Percentiles rank a stretch among this genome's conserved stretches.
phyloP scores from a whole-genome alignment of 257 asterid species.

The Nemophila menziesii region DNA sequence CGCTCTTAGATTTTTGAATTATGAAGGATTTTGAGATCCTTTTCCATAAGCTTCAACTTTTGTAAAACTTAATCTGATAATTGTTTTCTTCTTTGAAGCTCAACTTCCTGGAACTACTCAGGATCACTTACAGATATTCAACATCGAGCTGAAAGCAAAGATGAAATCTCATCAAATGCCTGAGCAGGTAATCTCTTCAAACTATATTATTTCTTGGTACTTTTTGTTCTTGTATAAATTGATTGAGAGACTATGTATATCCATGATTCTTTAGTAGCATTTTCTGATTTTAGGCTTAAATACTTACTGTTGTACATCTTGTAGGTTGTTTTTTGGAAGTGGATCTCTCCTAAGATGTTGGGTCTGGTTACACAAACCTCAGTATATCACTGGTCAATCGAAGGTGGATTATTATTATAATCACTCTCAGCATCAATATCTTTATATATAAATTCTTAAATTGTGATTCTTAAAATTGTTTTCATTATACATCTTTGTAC shows the following conservation, averaged over 20 bases:
- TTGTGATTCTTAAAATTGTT: neutral
- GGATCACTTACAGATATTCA: constrained; percentile 95
- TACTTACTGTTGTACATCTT: constrained; percentile 1
- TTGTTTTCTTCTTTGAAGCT: constrained; percentile 42
- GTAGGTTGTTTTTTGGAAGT: constrained; percentile 97
- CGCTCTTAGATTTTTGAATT: neutral
- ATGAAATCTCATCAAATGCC: constrained; percentile 96
- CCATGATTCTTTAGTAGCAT: too few relatives aligned
- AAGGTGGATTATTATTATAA: constrained; percentile 32
- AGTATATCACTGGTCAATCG: constrained; percentile 91
- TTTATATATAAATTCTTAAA: neutral
- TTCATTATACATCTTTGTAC: constrained; percentile 13
- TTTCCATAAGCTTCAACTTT: neutral
- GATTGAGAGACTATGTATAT: neutral
- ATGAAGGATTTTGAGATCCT: neutral
- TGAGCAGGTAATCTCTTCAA: constrained; percentile 60
- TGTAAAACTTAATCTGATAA: constrained; percentile 2
- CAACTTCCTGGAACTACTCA: constrained; percentile 93
- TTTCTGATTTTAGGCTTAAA: constrained; percentile 1
- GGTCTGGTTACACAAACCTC: constrained; percentile 91
- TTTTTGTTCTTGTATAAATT: neutral
- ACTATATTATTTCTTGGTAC: neutral
- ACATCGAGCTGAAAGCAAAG: constrained; percentile 91
- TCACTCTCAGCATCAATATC: neutral
- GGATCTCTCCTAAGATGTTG: constrained; percentile 86